Conservation (phyloP, 257 asterid species). For the Gardenia jasminoides region DNA sequence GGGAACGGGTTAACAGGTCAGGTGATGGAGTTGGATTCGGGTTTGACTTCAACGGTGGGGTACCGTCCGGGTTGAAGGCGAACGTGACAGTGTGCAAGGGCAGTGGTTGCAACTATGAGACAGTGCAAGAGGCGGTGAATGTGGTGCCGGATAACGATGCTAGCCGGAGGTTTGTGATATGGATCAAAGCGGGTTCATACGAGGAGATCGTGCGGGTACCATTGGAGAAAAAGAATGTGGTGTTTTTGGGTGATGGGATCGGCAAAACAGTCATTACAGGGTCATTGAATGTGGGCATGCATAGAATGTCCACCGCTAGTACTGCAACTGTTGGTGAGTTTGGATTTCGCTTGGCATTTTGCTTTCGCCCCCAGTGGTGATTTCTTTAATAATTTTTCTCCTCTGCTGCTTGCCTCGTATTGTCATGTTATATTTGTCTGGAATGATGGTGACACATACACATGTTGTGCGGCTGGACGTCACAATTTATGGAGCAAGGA, state of each 20-base stretch:
- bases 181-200: conserved; percentile 32
- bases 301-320: conserved; percentile 33
- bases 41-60: conserved; percentile 23
- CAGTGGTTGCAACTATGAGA: conserved; percentile 27
- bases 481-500: too few species aligned
- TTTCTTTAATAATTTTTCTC: too few species aligned
- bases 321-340: conserved; percentile 44
- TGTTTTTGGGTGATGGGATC: conserved; percentile 51
- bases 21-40: background rate
- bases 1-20: conserved; percentile 28
- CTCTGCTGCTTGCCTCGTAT: too few species aligned
- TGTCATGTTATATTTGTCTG: background rate
- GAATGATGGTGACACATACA: too few species aligned
- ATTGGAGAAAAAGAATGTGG: conserved; percentile 32
- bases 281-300: conserved; percentile 36
- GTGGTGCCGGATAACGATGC: conserved; percentile 32
- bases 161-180: conserved; percentile 25
- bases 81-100: conserved; percentile 38
- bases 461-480: too few species aligned
- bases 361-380: background rate
- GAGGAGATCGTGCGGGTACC: conserved; percentile 32
- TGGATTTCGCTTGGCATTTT: background rate
- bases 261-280: conserved; percentile 53
- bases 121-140: conserved; percentile 46
- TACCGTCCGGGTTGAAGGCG: conserved; percentile 29